These are phyloP conservation scores for Protomyces macrosporus DNA, from an alignment of 1,139 yeast genomes.

Conservation along the genomic window DNA sequence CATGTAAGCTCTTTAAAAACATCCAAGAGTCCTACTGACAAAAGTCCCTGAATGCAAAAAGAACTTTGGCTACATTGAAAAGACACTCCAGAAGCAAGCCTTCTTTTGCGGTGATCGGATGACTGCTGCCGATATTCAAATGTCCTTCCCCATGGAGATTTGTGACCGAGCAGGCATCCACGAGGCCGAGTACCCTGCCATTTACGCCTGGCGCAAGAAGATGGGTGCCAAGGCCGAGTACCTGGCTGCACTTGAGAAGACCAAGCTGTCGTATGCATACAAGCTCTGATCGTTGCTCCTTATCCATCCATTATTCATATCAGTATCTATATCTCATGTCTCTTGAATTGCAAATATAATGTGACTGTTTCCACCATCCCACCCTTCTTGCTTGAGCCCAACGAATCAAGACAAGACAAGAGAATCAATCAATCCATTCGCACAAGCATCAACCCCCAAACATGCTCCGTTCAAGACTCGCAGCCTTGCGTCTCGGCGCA, in stretches of 20 bases:
- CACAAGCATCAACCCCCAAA: background rate
- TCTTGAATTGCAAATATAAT: too few relatives aligned
- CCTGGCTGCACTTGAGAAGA: slow-evolving; percentile 5
- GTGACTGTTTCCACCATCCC: background rate
- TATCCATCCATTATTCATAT: too few relatives aligned
- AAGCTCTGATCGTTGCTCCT: background rate
- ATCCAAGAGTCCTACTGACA: slow-evolving; percentile 33
- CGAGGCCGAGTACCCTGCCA: slow-evolving; percentile 9
- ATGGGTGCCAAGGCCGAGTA: slow-evolving; percentile 15
- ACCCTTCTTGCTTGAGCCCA: too few relatives aligned
- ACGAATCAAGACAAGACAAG: too few relatives aligned
- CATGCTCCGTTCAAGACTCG: background rate
- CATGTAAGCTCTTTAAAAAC: background rate
- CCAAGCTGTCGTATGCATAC: background rate
- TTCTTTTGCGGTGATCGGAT: slow-evolving; percentile 53
- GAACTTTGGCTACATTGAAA: slow-evolving; percentile 40
- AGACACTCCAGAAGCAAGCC: slow-evolving; percentile 45
- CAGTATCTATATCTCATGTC: too few relatives aligned
- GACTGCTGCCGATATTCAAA: slow-evolving; percentile 57
- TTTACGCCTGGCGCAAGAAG: slow-evolving; percentile 24
- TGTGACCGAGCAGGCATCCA: slow-evolving; percentile 3
- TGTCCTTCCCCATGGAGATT: slow-evolving; percentile 34
- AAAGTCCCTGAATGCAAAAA: slow-evolving; percentile 32
- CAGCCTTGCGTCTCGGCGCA: background rate
- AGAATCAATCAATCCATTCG: too few relatives aligned